phyloP scores from a whole-genome alignment of 1,284 basidiomycete species.

The Porogramme epimiltina region DNA sequence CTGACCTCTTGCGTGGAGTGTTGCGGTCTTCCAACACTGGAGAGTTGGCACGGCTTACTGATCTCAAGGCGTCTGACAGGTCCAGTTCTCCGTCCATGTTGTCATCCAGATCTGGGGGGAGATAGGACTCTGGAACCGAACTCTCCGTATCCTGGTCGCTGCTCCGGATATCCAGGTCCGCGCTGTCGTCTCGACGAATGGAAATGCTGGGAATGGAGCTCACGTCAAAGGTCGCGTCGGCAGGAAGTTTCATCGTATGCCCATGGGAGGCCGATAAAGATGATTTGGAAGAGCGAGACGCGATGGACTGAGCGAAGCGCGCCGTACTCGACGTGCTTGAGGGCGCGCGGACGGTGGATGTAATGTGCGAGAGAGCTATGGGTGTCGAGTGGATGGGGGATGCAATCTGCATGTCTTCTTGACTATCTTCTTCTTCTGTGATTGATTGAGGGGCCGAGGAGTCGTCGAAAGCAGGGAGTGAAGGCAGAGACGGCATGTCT shows the following conservation, averaged over 20 bases:
- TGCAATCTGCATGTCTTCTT: constrained; percentile 31
- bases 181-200: constrained; percentile 33
- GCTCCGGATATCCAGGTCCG: constrained; percentile 40
- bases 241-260: constrained; percentile 3
- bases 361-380: constrained; percentile 44
- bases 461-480: constrained; percentile 68
- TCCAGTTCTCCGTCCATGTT: constrained; percentile 45
- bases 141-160: constrained; percentile 44
- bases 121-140: constrained; percentile 50
- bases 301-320: constrained; percentile 74
- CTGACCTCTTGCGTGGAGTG: constrained; percentile 50
- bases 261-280: constrained; percentile 22
- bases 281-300: constrained; percentile 40
- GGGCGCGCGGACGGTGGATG: constrained; percentile 50
- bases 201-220: constrained; percentile 59
- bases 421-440: constrained; percentile 14
- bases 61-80: constrained; percentile 58
- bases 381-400: constrained; percentile 70
- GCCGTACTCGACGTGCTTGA: constrained; percentile 63
- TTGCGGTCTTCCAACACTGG: constrained; percentile 39
- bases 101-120: constrained; percentile 43
- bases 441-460: constrained; percentile 38
- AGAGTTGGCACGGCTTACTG: constrained; percentile 58
- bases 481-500: constrained; percentile 79
- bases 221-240: constrained; percentile 56